Evolutionary conservation across 2,329 filamentous ascomycete species (phyloP).

Genomic region (Paecilomyces sp.): DNA sequence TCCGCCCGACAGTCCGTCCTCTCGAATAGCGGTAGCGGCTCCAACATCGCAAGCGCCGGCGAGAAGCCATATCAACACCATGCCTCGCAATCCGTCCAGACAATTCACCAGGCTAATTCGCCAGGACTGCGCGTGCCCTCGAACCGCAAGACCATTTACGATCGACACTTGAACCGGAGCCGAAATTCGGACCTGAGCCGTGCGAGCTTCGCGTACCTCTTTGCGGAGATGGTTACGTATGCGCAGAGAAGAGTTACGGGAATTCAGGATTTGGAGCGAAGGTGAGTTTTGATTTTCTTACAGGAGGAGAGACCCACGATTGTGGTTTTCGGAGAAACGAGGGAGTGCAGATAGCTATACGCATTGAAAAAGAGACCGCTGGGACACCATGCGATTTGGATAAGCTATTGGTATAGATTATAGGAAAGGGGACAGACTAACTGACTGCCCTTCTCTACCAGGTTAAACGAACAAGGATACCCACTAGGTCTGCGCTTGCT

Average conservation of each 20-base stretch:
- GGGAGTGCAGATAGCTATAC: not conserved
- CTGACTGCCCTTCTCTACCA: conserved; percentile 28
- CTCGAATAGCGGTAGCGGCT: conserved; percentile 20
- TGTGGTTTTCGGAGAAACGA: not conserved
- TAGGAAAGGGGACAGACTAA: not conserved
- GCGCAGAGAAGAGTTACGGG: conserved; percentile 85
- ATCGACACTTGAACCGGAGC: conserved; percentile 84
- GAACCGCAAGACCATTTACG: conserved; percentile 96
- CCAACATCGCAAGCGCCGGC: conserved; percentile 12
- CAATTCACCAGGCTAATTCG: conserved; percentile 38
- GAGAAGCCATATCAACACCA: conserved; percentile 15
- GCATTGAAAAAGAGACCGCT: not conserved
- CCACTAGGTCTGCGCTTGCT: conserved; percentile 89
- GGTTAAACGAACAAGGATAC: conserved; percentile 86
- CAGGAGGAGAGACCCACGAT: not conserved
- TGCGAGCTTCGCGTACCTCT: conserved; percentile 90
- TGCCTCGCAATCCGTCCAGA: conserved; percentile 38
- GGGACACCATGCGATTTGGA: not conserved
- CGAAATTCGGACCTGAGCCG: conserved; percentile 85
- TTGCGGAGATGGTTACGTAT: conserved; percentile 94
- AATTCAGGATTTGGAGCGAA: conserved; percentile 87
- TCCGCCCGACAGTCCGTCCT: conserved; percentile 22
- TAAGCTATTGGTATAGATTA: not conserved
- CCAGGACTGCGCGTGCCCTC: conserved; percentile 72
- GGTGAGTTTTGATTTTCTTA: conserved; percentile 45